Conservation (phyloP, 1,284 basidiomycete genomes). For the Papiliotrema fonsecae region DNA sequence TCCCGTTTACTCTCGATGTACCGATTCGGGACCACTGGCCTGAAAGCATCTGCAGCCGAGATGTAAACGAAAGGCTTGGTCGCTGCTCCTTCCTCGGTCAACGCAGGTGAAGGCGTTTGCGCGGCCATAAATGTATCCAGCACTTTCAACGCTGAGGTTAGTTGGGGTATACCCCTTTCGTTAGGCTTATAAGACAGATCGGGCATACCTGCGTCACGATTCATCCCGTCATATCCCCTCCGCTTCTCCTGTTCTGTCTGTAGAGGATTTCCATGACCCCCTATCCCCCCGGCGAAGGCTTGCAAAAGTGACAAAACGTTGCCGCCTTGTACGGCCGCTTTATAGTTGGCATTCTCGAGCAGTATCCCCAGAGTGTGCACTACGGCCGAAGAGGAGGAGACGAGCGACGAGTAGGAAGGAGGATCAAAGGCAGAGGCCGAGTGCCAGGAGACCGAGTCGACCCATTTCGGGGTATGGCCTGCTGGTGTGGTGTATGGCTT, state of each 20-base stretch:
- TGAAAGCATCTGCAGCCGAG: constrained; percentile 88
- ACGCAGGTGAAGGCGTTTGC: not conserved
- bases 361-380: constrained; percentile 95
- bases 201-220: constrained; percentile 77
- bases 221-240: constrained; percentile 69
- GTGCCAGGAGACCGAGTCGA: constrained; percentile 69
- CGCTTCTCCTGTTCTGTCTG: constrained; percentile 46
- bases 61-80: constrained; percentile 77
- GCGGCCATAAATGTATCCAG: constrained; percentile 62
- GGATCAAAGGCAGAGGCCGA: constrained; percentile 73
- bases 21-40: constrained; percentile 73
- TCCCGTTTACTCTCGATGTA: constrained; percentile 89
- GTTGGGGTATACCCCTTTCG: not conserved
- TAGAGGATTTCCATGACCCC: constrained; percentile 60
- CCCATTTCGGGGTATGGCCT: constrained; percentile 85
- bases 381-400: constrained; percentile 64
- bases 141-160: constrained; percentile 60
- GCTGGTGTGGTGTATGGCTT: constrained; percentile 77
- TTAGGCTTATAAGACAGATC: constrained; percentile 7
- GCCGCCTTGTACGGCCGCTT: constrained; percentile 60
- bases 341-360: constrained; percentile 78
- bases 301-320: constrained; percentile 57
- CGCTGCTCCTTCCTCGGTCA: constrained; percentile 9
- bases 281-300: constrained; percentile 42
- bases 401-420: constrained; percentile 63